Conservation (phyloP, 2,329 filamentous ascomycete species). For the Trichophyton schoenleinii region DNA sequence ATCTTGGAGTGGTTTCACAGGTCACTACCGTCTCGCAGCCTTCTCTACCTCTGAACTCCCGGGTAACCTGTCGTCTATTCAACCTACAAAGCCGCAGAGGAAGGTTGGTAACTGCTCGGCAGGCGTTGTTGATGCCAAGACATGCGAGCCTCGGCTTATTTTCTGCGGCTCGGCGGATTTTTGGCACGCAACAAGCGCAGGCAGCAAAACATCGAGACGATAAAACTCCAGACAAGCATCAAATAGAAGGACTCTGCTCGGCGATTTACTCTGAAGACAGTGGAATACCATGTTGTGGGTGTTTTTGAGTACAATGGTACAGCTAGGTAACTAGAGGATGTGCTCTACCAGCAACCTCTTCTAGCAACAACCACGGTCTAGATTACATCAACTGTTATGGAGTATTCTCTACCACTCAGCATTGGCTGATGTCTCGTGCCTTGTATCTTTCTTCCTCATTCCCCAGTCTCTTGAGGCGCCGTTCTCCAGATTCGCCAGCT, state of each 20-base stretch:
- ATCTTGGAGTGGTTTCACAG: slow-evolving; percentile 35
- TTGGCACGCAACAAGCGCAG: background rate
- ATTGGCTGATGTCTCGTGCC: background rate
- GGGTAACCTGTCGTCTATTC: background rate
- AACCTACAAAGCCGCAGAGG: background rate
- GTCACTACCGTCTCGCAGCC: background rate
- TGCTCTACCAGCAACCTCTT: background rate
- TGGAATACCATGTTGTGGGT: no score
- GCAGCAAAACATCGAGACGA: background rate
- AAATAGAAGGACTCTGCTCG: background rate
- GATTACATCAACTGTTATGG: background rate
- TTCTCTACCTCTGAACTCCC: background rate
- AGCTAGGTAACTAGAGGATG: no score
- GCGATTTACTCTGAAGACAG: background rate
- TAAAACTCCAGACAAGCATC: background rate
- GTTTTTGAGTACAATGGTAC: no score
- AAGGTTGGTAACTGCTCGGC: background rate
- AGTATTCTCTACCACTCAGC: background rate
- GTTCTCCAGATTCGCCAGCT: no score
- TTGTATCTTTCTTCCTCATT: background rate
- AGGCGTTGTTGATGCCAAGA: background rate
- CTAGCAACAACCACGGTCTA: background rate
- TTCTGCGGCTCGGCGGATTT: background rate
- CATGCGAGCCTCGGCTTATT: background rate
- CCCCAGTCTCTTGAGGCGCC: background rate